phyloP scores from a whole-genome alignment of 106 monocot species.

The Allium sativum region DNA sequence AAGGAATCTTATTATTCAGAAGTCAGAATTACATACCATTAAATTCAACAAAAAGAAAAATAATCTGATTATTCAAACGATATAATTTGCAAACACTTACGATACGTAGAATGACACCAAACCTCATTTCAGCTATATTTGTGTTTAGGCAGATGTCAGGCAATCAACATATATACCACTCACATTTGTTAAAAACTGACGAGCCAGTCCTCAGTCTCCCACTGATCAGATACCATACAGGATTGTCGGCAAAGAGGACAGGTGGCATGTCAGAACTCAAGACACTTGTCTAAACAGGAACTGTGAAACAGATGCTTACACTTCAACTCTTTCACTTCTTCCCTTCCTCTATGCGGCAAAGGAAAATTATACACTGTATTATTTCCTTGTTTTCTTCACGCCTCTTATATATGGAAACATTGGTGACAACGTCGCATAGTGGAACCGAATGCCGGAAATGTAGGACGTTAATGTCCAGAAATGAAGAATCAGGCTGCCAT shows the following conservation, averaged over 20 bases:
- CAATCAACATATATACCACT: no score
- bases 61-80: no score
- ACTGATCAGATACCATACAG: not conserved
- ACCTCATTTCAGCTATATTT: no score
- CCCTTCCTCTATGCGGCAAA: slow-evolving; percentile 18
- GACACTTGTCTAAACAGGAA: slow-evolving; percentile 27
- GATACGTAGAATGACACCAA: no score
- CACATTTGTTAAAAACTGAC: no score
- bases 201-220: no score
- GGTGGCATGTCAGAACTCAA: slow-evolving; percentile 9
- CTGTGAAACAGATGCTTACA: slow-evolving; percentile 39
- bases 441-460: not conserved
- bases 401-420: not conserved
- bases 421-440: not conserved
- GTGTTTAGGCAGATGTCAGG: no score
- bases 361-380: slow-evolving; percentile 20
- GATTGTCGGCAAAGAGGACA: slow-evolving; percentile 31
- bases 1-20: no score
- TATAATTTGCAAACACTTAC: no score
- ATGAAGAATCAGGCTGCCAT: slow-evolving; percentile 1
- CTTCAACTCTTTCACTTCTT: slow-evolving; percentile 20
- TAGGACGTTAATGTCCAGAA: not conserved
- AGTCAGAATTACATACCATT: no score
- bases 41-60: no score
- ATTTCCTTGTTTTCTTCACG: not conserved